Evolutionary conservation across 1,284 basidiomycete genomes (phyloP), one percentile per base, ranked within the genome.

Genomic region (Ustilago vetiveriae): DNA sequence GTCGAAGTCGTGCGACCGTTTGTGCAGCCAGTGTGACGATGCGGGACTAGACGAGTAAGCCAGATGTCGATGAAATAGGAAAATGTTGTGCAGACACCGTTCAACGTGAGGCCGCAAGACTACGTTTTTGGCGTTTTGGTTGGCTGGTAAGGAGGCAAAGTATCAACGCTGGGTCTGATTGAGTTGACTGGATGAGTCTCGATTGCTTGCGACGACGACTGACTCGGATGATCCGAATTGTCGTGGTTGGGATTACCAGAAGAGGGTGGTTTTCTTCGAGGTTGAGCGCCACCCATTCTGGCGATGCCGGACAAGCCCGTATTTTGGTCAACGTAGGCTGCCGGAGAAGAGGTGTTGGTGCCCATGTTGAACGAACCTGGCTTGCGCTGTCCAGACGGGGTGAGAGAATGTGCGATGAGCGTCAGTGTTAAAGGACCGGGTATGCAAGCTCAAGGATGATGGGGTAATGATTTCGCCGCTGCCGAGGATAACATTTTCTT

Each of bases 251-350:
- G 8, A 7, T 19, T 3, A 19, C 27, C 24, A 11, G 11, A 6
- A 6, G 10, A 7, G 2, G 46, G 23, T 5, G 43, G 7, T n/a
- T 48, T 64, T 6, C 33, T 53, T 22, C 50, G 55, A n/a, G 62
- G 45, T 44, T 65, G 62, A 41, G 54, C 62, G 11, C 62, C 62
- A n/a, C 62, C 45, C 60, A 64, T 57, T 27, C 60, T 47, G 4
- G 59, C 59, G 16, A 63, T 46, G n/a, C 53, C 60, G 8, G 44
- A 52, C n/a, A 44, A 26, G n/a, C 36, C 43, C 8, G 50, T 41
- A 32, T 9, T 39, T 5, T 57, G 32, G 37, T 65, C 50, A 17
- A 65, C 54, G 27, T 58, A 58, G 3, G 62, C 48, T n/a, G 60
- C 60, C 13, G 60, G 60, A 26, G 54, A 57, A 16, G 60, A 64